phyloP scores from a whole-genome alignment of 2,329 filamentous ascomycete genomes.

The Karstenula rhodostoma region DNA sequence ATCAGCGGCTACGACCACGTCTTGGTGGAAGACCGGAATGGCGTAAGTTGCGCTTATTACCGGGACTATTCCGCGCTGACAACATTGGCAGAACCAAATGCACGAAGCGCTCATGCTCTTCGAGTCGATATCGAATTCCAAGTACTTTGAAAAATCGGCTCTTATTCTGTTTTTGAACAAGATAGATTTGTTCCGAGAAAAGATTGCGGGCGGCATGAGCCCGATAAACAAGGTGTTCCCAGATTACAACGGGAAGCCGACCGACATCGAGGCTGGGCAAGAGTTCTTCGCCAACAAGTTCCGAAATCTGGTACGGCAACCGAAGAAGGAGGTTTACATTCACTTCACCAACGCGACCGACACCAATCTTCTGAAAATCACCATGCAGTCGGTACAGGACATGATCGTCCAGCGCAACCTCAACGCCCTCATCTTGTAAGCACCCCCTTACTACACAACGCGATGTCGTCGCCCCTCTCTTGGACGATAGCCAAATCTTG shows the following conservation, averaged over 20 bases:
- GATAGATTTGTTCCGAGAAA: constrained; percentile 61
- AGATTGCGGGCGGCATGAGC: constrained; percentile 56
- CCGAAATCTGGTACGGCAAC: constrained; percentile 58
- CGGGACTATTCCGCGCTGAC: constrained; percentile 14
- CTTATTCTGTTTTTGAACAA: constrained; percentile 64
- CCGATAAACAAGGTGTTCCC: constrained; percentile 60
- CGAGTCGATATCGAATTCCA: constrained; percentile 61
- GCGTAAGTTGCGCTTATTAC: constrained; percentile 66
- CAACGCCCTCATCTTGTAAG: constrained; percentile 57
- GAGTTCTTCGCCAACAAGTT: constrained; percentile 62
- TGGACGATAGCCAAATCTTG: background rate
- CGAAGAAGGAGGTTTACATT: constrained; percentile 61
- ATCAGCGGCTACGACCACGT: constrained; percentile 98
- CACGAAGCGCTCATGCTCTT: constrained; percentile 63
- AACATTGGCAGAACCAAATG: constrained; percentile 59
- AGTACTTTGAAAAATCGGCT: constrained; percentile 61
- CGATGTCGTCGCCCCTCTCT: constrained; percentile 10
- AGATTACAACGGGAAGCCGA: constrained; percentile 55
- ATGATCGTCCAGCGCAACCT: constrained; percentile 64
- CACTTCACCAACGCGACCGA: constrained; percentile 63
- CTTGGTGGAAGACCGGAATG: constrained; percentile 93
- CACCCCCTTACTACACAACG: constrained; percentile 19
- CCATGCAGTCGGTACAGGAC: constrained; percentile 62
- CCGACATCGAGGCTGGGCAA: constrained; percentile 57
- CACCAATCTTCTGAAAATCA: constrained; percentile 64